These are phyloP conservation scores for Pestalotiopsis sp. DNA, from an alignment of 2,329 filamentous ascomycete genomes.

Conservation along the genomic window DNA sequence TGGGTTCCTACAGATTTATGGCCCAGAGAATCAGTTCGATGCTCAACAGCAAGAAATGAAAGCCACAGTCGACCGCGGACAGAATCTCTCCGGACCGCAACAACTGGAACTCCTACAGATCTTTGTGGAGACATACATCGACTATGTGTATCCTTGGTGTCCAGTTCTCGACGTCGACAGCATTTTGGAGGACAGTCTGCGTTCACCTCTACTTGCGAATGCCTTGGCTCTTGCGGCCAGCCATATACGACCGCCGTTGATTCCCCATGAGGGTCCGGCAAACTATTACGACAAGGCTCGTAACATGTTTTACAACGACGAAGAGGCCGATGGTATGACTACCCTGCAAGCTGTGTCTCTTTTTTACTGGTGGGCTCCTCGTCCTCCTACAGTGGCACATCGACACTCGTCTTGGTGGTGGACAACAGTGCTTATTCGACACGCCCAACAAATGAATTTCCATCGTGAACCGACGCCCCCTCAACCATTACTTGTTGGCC, in stretches of 20 bases:
- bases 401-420: constrained; percentile 48
- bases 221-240: constrained; percentile 42
- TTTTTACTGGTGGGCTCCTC: constrained; percentile 48
- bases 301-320: constrained; percentile 42
- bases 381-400: constrained; percentile 38
- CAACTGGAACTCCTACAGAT: constrained; percentile 37
- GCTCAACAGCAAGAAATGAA: constrained; percentile 32
- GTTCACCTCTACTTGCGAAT: constrained; percentile 38
- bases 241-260: constrained; percentile 42
- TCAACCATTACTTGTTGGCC: constrained; percentile 20
- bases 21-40: constrained; percentile 33
- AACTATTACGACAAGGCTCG: constrained; percentile 42
- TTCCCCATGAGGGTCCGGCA: constrained; percentile 39
- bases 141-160: constrained; percentile 45
- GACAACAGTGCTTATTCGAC: constrained; percentile 44
- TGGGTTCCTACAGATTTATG: constrained; percentile 37
- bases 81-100: constrained; percentile 19
- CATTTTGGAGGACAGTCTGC: constrained; percentile 30
- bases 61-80: constrained; percentile 26
- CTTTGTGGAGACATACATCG: constrained; percentile 44
- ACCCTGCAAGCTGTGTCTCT: constrained; percentile 39
- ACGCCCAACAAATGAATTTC: constrained; percentile 46
- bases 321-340: constrained; percentile 38
- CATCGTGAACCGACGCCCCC: constrained; percentile 38
- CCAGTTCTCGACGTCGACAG: constrained; percentile 38